Evolutionary conservation across 2,329 filamentous ascomycete genomes (phyloP), one percentile per base, ranked within the genome.

Genomic region (Aphanoascus verrucosus): DNA sequence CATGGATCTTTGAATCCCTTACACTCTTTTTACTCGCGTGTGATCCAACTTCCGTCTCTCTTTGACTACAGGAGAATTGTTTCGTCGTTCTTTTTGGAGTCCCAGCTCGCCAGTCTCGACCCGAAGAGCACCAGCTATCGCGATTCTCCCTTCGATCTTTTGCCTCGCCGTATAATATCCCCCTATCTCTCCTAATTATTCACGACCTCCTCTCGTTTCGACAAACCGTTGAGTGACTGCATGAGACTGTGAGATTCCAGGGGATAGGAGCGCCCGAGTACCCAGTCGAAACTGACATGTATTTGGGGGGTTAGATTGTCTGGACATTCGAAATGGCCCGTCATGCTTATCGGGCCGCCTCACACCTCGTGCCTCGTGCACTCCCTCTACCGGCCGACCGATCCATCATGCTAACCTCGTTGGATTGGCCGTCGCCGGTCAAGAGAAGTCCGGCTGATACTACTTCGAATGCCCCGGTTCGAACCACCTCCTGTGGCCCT

Each of bases 401-500:
- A 12, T 41, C 42, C 34, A n/a, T 46, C 31, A 14, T 38, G 17
- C n/a, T 40, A 9, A 52, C 50, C 15, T 28, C 40, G 8, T 7
- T 52, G 17, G 50, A 45, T 14, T n/a, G 2, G 8, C 50, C 50
- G 5, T 52, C 50, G 8, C 54, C 15, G 20, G 45, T 56, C 32
- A 52, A 52, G 48, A 48, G 54, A 38, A 49, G 46, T 34, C 49
- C 51, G 20, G 50, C 45, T 12, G 52, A 48, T 43, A 43, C 44
- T 11, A 43, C 46, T 5, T 45, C 50, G 9, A 52, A 42, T 20
- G 15, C 50, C 32, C 11, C 46, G 15, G 15, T 23, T 47, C 48
- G 50, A 12, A 49, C 54, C 17, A 55, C 57, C 34, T 55, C 61
- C 5, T 63, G 63, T 52, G 55, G 54, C 5, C 52, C 62, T 20